phyloP scores from a whole-genome alignment of 805 yeast species.

The Tetrapisispora fleetii region DNA sequence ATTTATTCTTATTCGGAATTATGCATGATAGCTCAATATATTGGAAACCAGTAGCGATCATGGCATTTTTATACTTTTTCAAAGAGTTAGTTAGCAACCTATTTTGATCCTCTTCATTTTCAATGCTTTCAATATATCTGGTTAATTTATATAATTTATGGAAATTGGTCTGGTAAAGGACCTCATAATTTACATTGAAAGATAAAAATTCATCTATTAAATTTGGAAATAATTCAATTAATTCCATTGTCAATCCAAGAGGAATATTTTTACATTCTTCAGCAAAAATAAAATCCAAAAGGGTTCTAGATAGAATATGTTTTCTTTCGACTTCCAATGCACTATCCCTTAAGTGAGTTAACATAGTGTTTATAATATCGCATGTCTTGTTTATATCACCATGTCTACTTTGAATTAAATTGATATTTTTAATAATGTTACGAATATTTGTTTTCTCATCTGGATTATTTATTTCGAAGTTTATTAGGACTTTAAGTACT shows the following conservation, averaged over 20 bases:
- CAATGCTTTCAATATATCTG: slow-evolving; percentile 8
- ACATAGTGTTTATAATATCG: background rate
- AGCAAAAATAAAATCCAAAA: background rate
- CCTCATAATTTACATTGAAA: background rate
- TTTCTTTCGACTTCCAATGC: background rate
- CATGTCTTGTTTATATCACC: background rate
- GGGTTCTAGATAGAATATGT: background rate
- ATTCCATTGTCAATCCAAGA: slow-evolving; percentile 20
- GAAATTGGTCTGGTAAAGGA: background rate
- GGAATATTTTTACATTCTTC: background rate
- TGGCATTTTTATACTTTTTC: slow-evolving; percentile 17
- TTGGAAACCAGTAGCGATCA: slow-evolving; percentile 24
- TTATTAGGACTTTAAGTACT: background rate
- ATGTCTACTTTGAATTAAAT: background rate
- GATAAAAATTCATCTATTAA: slow-evolving; percentile 1
- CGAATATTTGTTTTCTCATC: background rate
- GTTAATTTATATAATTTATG: slow-evolving; percentile 13
- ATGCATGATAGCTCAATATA: slow-evolving; percentile 17
- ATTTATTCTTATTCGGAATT: slow-evolving; percentile 8
- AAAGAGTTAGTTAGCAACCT: slow-evolving; percentile 17
- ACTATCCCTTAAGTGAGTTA: no score
- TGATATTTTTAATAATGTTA: background rate
- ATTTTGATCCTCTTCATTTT: slow-evolving; percentile 8
- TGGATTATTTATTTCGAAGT: background rate
- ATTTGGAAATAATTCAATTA: slow-evolving; percentile 10